Evolutionary conservation across 306 rosid genomes (phyloP).

Genomic region (Malus orientalis): DNA sequence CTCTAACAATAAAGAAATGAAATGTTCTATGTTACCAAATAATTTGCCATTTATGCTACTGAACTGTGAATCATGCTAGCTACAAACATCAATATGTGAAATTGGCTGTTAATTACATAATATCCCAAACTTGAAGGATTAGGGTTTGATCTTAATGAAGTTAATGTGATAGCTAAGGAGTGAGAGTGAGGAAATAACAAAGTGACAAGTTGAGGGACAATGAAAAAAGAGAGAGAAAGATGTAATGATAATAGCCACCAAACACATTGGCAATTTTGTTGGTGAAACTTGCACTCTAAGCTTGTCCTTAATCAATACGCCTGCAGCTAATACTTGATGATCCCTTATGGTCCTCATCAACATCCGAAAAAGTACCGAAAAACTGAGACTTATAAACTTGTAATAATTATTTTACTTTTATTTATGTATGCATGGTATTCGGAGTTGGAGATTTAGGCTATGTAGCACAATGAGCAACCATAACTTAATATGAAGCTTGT

Average conservation of each 20-base stretch:
- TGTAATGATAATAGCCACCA: conserved; percentile 44
- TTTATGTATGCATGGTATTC: too few relatives aligned
- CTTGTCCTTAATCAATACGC: conserved; percentile 18
- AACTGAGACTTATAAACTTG: background rate
- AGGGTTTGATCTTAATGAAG: background rate
- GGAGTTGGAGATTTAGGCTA: too few relatives aligned
- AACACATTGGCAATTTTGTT: conserved; percentile 15
- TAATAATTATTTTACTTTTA: background rate
- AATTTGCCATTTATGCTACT: too few relatives aligned
- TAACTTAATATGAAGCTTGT: too few relatives aligned
- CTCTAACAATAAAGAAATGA: too few relatives aligned
- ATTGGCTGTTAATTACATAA: background rate
- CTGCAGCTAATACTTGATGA: conserved; percentile 17
- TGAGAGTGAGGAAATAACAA: background rate
- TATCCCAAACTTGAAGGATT: background rate
- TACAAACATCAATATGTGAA: too few relatives aligned
- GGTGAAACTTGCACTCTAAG: conserved; percentile 38
- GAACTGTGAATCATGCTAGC: too few relatives aligned
- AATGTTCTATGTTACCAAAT: too few relatives aligned
- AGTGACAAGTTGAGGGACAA: background rate
- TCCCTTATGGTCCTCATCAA: conserved; percentile 8
- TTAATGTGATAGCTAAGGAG: background rate
- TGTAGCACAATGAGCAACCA: too few relatives aligned
- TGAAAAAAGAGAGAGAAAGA: background rate
- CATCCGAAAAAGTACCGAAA: background rate